These are phyloP conservation scores for Macrocystidia cucumis DNA, from an alignment of 1,284 basidiomycete genomes.

Conservation along the genomic window DNA sequence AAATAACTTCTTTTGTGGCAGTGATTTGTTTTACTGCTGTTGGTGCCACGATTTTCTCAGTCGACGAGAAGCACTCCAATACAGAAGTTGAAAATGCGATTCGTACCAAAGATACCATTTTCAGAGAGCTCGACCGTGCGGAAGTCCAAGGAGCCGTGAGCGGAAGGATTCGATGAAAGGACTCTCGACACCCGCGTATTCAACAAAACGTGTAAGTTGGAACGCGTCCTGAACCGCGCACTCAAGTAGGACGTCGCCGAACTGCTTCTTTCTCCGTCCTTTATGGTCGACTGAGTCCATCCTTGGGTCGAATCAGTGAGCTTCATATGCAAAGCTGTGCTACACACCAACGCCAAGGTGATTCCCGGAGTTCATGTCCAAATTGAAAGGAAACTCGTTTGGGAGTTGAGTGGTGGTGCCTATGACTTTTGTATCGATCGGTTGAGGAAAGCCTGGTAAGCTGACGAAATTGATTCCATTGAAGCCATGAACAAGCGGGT, in stretches of 20 bases:
- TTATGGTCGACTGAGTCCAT: slow-evolving; percentile 15
- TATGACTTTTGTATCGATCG: slow-evolving; percentile 13
- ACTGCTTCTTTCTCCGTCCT: slow-evolving; percentile 15
- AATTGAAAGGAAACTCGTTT: slow-evolving; percentile 15
- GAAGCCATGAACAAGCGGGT: slow-evolving; percentile 18
- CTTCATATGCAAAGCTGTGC: background rate
- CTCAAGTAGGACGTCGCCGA: slow-evolving; percentile 17
- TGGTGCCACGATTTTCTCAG: slow-evolving; percentile 7
- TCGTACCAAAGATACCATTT: slow-evolving; percentile 2
- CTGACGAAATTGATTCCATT: slow-evolving; percentile 20
- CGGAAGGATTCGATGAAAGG: background rate
- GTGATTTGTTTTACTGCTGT: slow-evolving; percentile 6
- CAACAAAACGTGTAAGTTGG: slow-evolving; percentile 19
- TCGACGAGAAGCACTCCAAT: slow-evolving; percentile 13
- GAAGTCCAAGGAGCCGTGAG: background rate
- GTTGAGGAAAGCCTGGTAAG: slow-evolving; percentile 15
- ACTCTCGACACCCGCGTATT: slow-evolving; percentile 16
- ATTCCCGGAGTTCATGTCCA: slow-evolving; percentile 22
- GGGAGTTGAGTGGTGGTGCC: slow-evolving; percentile 7
- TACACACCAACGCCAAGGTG: slow-evolving; percentile 21
- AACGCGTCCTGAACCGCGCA: slow-evolving; percentile 9
- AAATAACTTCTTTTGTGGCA: slow-evolving; percentile 4
- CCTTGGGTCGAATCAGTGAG: slow-evolving; percentile 7
- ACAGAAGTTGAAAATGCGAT: slow-evolving; percentile 10
- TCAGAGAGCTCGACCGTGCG: slow-evolving; percentile 3